These are phyloP conservation scores for Trichoderma polysporum DNA, from an alignment of 2,329 filamentous ascomycete genomes.

Conservation along the genomic window DNA sequence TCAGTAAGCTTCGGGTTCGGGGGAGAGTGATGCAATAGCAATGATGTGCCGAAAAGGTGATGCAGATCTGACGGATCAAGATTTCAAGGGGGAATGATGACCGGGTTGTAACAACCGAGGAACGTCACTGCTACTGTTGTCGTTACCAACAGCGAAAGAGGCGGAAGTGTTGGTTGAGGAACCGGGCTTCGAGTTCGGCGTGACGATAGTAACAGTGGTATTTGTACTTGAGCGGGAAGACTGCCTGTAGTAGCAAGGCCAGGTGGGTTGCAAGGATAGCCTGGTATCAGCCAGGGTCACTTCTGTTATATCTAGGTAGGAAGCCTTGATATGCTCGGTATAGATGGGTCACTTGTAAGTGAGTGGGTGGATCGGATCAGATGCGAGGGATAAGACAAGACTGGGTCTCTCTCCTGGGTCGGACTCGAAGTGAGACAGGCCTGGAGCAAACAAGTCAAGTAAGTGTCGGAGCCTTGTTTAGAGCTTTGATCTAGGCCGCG, in stretches of 20 bases:
- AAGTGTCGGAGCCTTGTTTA: background rate
- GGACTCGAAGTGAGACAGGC: background rate
- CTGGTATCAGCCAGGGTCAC: background rate
- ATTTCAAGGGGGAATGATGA: background rate
- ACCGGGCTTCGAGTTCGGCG: background rate
- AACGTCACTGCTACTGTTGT: background rate
- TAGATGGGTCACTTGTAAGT: constrained; percentile 7
- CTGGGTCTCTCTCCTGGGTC: background rate
- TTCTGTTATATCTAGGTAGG: background rate
- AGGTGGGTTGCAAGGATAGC: background rate
- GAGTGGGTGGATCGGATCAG: constrained; percentile 1
- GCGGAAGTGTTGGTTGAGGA: background rate
- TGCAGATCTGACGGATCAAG: background rate
- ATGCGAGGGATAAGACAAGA: constrained; percentile 10
- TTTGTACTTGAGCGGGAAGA: background rate
- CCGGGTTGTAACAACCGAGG: background rate
- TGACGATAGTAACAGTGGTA: background rate
- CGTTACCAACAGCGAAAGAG: background rate
- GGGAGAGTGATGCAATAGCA: background rate
- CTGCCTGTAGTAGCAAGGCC: background rate
- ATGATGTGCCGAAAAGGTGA: background rate
- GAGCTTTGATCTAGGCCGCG: background rate
- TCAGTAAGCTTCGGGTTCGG: background rate
- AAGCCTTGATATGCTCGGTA: background rate
- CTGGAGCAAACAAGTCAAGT: background rate